phyloP scores from a whole-genome alignment of 2,329 filamentous ascomycete species.

The Monilinia fructicola region DNA sequence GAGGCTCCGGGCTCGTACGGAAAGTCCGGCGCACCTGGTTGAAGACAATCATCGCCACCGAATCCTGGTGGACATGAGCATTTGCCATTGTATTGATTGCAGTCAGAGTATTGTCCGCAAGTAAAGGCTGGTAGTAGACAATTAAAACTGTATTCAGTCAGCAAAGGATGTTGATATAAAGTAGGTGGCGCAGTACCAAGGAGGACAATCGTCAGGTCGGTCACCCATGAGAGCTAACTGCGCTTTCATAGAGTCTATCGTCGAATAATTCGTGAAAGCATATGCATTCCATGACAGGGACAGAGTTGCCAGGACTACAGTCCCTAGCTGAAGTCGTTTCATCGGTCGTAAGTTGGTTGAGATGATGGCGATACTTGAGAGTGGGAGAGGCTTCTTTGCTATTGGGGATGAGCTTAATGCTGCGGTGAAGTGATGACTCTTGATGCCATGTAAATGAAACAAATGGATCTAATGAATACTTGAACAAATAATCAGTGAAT shows the following conservation, averaged over 20 bases:
- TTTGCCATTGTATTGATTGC: conserved; percentile 87
- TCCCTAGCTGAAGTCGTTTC: conserved; percentile 32
- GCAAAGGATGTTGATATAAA: conserved; percentile 5
- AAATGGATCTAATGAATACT: neutral
- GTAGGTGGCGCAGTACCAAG: conserved; percentile 56
- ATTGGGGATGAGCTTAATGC: conserved; percentile 22
- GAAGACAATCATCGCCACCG: conserved; percentile 88
- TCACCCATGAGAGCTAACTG: conserved; percentile 71
- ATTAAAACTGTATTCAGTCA: conserved; percentile 71
- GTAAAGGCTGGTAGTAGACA: conserved; percentile 90
- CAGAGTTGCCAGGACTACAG: conserved; percentile 39
- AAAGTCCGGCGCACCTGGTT: conserved; percentile 59
- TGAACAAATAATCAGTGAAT: neutral
- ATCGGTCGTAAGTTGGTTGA: conserved; percentile 26
- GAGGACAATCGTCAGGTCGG: conserved; percentile 74
- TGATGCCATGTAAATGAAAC: conserved; percentile 17
- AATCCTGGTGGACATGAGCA: conserved; percentile 91
- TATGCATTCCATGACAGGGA: conserved; percentile 45
- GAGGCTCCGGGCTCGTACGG: neutral
- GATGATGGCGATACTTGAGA: conserved; percentile 23
- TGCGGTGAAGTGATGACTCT: conserved; percentile 18
- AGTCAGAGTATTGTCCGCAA: conserved; percentile 86
- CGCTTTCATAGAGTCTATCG: conserved; percentile 59
- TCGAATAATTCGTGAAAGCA: conserved; percentile 57
- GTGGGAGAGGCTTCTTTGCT: conserved; percentile 26